These are phyloP conservation scores for Fusarium succisae DNA, from an alignment of 2,329 filamentous ascomycete species.

Conservation along the genomic window DNA sequence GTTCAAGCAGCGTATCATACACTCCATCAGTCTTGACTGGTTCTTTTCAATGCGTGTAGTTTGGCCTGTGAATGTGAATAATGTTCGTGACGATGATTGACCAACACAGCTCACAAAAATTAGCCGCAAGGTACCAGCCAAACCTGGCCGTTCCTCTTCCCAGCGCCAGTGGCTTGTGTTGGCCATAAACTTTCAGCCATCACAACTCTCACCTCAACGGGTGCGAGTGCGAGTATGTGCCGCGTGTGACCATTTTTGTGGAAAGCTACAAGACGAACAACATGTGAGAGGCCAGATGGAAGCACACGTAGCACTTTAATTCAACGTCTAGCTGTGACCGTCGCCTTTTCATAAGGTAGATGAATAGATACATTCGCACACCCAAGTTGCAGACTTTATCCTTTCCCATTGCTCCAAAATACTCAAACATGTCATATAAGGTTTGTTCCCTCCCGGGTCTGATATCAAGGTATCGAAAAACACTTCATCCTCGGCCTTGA, in stretches of 20 bases:
- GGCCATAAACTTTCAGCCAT: not conserved
- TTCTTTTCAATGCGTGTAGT: conserved; percentile 18
- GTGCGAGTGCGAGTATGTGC: not conserved
- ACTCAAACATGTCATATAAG: conserved; percentile 37
- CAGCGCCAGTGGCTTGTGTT: not conserved
- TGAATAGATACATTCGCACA: conserved; percentile 37
- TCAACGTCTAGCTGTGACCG: conserved; percentile 31
- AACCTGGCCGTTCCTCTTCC: not conserved
- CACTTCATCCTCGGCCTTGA: conserved; percentile 25
- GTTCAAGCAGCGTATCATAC: conserved; percentile 41
- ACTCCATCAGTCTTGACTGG: conserved; percentile 10
- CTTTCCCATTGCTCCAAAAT: conserved; percentile 40
- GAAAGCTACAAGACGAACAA: conserved; percentile 1
- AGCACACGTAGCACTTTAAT: conserved; percentile 37
- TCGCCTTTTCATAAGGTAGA: conserved; percentile 30
- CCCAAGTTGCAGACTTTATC: conserved; percentile 38
- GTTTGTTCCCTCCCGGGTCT: conserved; percentile 29
- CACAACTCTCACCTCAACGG: not conserved
- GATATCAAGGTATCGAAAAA: conserved; percentile 42
- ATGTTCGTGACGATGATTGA: not conserved
- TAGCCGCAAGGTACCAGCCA: not conserved
- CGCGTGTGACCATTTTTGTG: not conserved
- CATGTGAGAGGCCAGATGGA: conserved; percentile 7
- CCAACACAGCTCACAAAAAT: not conserved
- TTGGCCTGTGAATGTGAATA: not conserved